These are phyloP conservation scores for Chrysanthemum lavandulifolium DNA, from an alignment of 129 eudicot genomes.

Conservation along the genomic window DNA sequence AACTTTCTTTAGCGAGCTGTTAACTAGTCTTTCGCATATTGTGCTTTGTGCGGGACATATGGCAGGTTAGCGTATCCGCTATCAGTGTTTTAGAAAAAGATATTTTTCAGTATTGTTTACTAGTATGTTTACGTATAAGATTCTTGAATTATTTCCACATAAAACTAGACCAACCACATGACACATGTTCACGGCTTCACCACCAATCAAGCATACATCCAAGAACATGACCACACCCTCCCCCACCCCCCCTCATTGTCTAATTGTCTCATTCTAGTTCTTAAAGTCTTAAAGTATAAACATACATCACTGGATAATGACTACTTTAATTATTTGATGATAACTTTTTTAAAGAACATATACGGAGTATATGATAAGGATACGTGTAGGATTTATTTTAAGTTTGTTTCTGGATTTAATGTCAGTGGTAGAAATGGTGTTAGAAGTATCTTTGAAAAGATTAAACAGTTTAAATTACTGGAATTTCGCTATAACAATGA, in stretches of 20 bases:
- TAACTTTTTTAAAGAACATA: neutral
- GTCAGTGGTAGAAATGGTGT: neutral
- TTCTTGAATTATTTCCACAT: conserved; percentile 28
- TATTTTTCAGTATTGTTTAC: neutral
- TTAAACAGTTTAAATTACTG: neutral
- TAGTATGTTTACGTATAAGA: neutral
- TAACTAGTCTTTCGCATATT: too few species aligned
- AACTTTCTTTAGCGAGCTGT: too few species aligned
- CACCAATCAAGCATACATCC: neutral
- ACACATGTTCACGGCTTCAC: conserved; percentile 23
- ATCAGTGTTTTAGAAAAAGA: neutral
- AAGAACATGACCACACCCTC: conserved; percentile 4
- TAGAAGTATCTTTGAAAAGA: neutral
- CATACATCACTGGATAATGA: conserved; percentile 13
- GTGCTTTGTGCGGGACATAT: too few species aligned
- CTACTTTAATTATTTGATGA: neutral
- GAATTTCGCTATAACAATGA: neutral
- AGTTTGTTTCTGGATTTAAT: neutral
- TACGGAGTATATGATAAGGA: neutral
- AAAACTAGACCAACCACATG: conserved; percentile 28
- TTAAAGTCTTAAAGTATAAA: conserved; percentile 7
- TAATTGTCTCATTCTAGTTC: conserved; percentile 22
- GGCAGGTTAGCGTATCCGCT: too few species aligned
- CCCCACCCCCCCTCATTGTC: conserved; percentile 14
- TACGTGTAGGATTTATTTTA: neutral